Evolutionary conservation across 2,329 filamentous ascomycete genomes (phyloP).

Genomic region (Diaporthe vaccinii): DNA sequence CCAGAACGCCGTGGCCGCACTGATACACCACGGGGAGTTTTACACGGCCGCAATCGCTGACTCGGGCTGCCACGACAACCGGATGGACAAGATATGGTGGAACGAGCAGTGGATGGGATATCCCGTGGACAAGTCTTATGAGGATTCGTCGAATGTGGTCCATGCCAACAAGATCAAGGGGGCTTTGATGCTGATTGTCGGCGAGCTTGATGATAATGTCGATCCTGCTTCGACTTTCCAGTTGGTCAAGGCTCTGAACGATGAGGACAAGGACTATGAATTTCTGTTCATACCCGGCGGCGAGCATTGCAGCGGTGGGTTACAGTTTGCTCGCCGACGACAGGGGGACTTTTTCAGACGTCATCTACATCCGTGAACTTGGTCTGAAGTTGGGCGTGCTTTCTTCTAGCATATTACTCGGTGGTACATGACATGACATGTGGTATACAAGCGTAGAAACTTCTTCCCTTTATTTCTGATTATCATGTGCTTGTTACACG

Average conservation of each 20-base stretch:
- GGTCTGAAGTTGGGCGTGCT: neutral
- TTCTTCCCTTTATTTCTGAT: no score
- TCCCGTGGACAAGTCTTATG: neutral
- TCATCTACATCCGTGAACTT: neutral
- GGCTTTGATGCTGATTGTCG: neutral
- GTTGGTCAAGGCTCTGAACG: neutral
- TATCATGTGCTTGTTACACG: no score
- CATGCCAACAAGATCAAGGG: neutral
- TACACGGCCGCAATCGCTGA: neutral
- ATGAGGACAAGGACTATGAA: neutral
- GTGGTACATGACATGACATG: no score
- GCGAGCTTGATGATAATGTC: neutral
- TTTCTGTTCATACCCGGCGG: neutral
- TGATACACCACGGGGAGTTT: neutral
- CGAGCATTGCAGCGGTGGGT: neutral
- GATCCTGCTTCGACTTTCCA: constrained; percentile 8
- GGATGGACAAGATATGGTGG: constrained; percentile 22
- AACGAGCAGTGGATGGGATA: constrained; percentile 14
- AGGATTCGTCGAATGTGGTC: neutral
- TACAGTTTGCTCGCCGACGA: neutral
- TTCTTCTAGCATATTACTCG: neutral
- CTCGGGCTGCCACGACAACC: neutral
- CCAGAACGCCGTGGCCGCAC: constrained; percentile 2
- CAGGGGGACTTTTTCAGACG: constrained; percentile 1
- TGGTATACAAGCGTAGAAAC: no score